Conservation (phyloP, 768 basidiomycete species). For the Erythrobasidium yunnanense region DNA sequence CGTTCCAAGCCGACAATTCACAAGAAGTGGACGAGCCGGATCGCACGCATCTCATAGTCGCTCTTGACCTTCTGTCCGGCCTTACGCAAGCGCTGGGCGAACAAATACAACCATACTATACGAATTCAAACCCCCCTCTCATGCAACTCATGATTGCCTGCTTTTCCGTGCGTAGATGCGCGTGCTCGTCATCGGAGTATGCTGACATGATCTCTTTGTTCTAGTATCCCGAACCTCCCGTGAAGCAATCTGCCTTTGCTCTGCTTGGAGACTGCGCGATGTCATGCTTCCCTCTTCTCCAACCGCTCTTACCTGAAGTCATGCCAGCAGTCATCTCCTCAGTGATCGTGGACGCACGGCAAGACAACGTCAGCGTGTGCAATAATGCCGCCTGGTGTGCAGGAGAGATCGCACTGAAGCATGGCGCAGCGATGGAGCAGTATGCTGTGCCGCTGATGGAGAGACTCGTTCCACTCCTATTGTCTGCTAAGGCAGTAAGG, state of each 20-base stretch:
- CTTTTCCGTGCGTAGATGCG: conserved; percentile 50
- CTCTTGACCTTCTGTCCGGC: conserved; percentile 90
- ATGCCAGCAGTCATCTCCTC: conserved; percentile 82
- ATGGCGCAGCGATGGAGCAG: conserved; percentile 77
- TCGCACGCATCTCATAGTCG: conserved; percentile 91
- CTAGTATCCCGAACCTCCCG: conserved; percentile 87
- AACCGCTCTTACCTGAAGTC: conserved; percentile 73
- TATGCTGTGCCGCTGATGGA: conserved; percentile 80
- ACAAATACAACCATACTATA: conserved; percentile 62
- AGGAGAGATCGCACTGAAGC: conserved; percentile 87
- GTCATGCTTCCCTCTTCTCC: conserved; percentile 76
- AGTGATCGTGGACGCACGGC: conserved; percentile 81
- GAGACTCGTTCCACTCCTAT: conserved; percentile 79
- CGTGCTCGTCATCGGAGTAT: not conserved
- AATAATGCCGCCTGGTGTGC: conserved; percentile 99
- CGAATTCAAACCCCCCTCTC: conserved; percentile 60
- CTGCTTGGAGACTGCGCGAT: conserved; percentile 96
- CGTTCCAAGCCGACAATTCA: conserved; percentile 66
- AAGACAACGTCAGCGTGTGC: conserved; percentile 89
- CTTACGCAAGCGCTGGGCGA: conserved; percentile 84
- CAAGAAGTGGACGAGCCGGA: conserved; percentile 73
- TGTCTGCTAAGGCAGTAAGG: conserved; percentile 83
- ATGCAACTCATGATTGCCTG: conserved; percentile 73
- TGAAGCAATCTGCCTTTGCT: conserved; percentile 94
- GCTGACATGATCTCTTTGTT: too few species aligned